Conservation (phyloP, 2,329 filamentous ascomycete genomes). For the Drechslerella dactyloides region DNA sequence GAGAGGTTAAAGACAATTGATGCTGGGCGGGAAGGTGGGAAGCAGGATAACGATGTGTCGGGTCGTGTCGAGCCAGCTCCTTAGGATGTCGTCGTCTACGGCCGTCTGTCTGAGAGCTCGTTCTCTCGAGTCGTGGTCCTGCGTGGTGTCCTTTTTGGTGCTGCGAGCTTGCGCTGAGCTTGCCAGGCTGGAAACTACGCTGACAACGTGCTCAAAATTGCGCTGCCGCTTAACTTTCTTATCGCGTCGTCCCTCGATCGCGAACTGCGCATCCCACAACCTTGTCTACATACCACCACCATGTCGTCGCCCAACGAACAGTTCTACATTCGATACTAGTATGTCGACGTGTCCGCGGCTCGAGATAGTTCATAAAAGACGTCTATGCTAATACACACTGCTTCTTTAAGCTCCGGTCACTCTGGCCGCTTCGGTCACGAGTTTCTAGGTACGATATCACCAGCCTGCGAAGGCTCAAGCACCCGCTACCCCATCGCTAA, state of each 20-base stretch:
- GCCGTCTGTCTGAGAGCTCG: constrained; percentile 26
- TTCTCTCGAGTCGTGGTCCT: constrained; percentile 3
- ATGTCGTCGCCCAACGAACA: constrained; percentile 77
- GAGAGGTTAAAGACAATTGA: constrained; percentile 5
- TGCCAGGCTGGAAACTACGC: constrained; percentile 37
- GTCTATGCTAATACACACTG: constrained; percentile 7
- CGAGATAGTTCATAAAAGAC: background rate
- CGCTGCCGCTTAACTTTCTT: constrained; percentile 22
- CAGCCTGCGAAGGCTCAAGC: background rate
- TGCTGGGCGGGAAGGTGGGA: constrained; percentile 1
- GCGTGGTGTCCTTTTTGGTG: constrained; percentile 43
- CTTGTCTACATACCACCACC: constrained; percentile 54
- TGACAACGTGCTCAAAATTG: constrained; percentile 21
- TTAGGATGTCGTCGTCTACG: constrained; percentile 17
- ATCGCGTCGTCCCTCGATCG: constrained; percentile 39
- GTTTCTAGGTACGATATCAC: constrained; percentile 76
- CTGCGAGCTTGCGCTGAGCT: constrained; percentile 15
- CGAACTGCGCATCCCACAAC: background rate
- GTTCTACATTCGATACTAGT: constrained; percentile 99
- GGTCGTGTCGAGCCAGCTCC: constrained; percentile 13
- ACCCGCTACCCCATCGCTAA: constrained; percentile 10
- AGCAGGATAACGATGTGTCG: constrained; percentile 10
- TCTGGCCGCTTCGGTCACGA: constrained; percentile 97
- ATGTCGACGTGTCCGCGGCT: constrained; percentile 60
- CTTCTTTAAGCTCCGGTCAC: constrained; percentile 79